Evolutionary conservation across 1,284 basidiomycete species (phyloP).

Genomic region (Austroboletus olivaceoglutinosus): DNA sequence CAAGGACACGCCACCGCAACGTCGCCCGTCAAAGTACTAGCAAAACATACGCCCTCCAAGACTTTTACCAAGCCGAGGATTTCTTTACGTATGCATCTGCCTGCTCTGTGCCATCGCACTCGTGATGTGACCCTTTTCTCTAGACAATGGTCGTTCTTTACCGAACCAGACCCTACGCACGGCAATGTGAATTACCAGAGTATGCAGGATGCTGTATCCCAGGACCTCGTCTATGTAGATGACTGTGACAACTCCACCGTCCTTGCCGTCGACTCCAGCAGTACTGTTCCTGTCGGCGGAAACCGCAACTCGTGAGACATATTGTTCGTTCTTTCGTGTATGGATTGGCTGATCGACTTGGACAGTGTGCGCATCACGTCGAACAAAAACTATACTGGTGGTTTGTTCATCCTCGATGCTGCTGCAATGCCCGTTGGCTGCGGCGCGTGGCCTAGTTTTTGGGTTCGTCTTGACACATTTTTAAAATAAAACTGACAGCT

Average conservation of each 20-base stretch:
- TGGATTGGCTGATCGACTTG: slow-evolving; percentile 15
- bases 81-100: slow-evolving; percentile 27
- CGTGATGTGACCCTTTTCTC: background rate
- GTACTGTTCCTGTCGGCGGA: slow-evolving; percentile 47
- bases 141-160: slow-evolving; percentile 65
- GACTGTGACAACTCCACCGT: slow-evolving; percentile 48
- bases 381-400: slow-evolving; percentile 62
- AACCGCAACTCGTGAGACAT: slow-evolving; percentile 62
- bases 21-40: slow-evolving; percentile 19
- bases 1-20: slow-evolving; percentile 26
- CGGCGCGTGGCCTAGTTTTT: slow-evolving; percentile 65
- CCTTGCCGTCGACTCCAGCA: slow-evolving; percentile 62
- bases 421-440: slow-evolving; percentile 76
- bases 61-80: slow-evolving; percentile 32
- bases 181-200: slow-evolving; percentile 60
- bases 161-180: slow-evolving; percentile 60
- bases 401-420: slow-evolving; percentile 80
- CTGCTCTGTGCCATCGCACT: background rate
- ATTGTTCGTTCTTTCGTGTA: slow-evolving; percentile 4
- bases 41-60: slow-evolving; percentile 21
- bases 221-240: slow-evolving; percentile 59
- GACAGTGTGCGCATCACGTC: slow-evolving; percentile 70
- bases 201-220: slow-evolving; percentile 43
- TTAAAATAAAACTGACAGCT: background rate
- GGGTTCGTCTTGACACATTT: slow-evolving; percentile 50